These are phyloP conservation scores for Xerocomus brunneocitrinus DNA, from an alignment of 768 basidiomycete genomes.

Conservation along the genomic window DNA sequence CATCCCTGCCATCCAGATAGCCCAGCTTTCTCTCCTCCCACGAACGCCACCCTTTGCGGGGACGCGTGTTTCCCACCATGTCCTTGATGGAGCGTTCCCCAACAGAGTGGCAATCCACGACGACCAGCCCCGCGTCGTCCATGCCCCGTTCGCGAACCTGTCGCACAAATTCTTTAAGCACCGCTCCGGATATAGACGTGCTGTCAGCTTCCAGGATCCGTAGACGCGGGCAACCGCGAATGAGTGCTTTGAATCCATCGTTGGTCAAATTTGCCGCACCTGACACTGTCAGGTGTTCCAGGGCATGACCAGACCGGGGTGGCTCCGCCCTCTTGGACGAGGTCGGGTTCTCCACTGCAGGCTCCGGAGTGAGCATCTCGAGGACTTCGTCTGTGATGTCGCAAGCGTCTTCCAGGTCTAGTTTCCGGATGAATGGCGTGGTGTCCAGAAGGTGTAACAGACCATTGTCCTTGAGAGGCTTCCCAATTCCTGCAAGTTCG, in stretches of 20 bases:
- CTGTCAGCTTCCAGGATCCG: conserved; percentile 73
- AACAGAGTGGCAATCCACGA: conserved; percentile 72
- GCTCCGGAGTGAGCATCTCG: conserved; percentile 52
- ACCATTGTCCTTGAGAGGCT: conserved; percentile 67
- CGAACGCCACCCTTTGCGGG: conserved; percentile 69
- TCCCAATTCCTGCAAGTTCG: conserved; percentile 74
- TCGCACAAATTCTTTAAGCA: conserved; percentile 66
- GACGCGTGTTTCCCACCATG: conserved; percentile 52
- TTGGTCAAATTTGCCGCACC: conserved; percentile 61
- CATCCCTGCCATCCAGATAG: conserved; percentile 69
- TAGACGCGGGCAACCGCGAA: conserved; percentile 58
- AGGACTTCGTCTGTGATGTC: conserved; percentile 74
- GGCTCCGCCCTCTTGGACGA: conserved; percentile 14
- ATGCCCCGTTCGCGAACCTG: conserved; percentile 45
- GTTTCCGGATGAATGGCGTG: conserved; percentile 62
- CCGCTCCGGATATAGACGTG: conserved; percentile 60
- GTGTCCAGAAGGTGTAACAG: conserved; percentile 64
- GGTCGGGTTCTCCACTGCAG: not conserved
- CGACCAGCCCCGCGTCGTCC: conserved; percentile 54
- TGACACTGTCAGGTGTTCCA: conserved; percentile 72
- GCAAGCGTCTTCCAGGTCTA: conserved; percentile 84
- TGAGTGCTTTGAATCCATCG: conserved; percentile 57
- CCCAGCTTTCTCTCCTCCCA: conserved; percentile 65
- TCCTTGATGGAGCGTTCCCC: conserved; percentile 62
- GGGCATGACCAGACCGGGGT: conserved; percentile 54